phyloP scores from a whole-genome alignment of 495 filamentous ascomycete genomes.

The Saxophila tyrrhenica region DNA sequence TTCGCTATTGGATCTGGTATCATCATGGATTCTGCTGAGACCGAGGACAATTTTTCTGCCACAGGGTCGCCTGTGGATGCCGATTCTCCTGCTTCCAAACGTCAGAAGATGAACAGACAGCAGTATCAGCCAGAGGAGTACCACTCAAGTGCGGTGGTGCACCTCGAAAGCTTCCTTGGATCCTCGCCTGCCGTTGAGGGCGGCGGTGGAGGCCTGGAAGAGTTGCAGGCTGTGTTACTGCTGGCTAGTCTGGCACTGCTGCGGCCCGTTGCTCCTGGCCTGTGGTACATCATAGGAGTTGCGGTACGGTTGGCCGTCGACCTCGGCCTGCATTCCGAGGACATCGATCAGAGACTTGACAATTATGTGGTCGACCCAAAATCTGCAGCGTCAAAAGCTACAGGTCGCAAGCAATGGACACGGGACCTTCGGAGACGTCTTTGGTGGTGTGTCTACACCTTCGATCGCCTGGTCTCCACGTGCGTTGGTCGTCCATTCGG shows the following conservation, averaged over 20 bases:
- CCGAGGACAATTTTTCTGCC: conserved; percentile 23
- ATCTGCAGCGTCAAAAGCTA: conserved; percentile 17
- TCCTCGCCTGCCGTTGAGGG: conserved; percentile 46
- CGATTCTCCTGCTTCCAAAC: conserved; percentile 28
- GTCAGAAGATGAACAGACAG: conserved; percentile 41
- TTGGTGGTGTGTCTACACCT: conserved; percentile 95
- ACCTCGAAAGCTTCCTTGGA: conserved; percentile 77
- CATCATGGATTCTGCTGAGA: conserved; percentile 58
- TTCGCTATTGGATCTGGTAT: conserved; percentile 93
- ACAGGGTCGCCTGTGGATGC: neutral
- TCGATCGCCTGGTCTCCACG: conserved; percentile 81
- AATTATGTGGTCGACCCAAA: neutral
- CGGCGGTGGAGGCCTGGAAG: conserved; percentile 72
- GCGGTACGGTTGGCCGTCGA: conserved; percentile 84
- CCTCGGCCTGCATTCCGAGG: conserved; percentile 85
- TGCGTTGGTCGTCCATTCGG: conserved; percentile 91
- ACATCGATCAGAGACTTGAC: conserved; percentile 48
- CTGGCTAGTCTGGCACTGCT: conserved; percentile 85
- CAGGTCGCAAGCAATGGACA: conserved; percentile 71
- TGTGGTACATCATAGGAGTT: conserved; percentile 96
- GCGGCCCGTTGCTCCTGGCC: conserved; percentile 77
- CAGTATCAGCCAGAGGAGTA: conserved; percentile 91
- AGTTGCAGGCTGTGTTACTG: conserved; percentile 82
- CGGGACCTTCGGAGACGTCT: conserved; percentile 77
- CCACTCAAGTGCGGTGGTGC: conserved; percentile 83